Evolutionary conservation across 2,329 filamentous ascomycete genomes (phyloP), one percentile per base, ranked within the genome.

Genomic region (Pseudogymnoascus sp.): DNA sequence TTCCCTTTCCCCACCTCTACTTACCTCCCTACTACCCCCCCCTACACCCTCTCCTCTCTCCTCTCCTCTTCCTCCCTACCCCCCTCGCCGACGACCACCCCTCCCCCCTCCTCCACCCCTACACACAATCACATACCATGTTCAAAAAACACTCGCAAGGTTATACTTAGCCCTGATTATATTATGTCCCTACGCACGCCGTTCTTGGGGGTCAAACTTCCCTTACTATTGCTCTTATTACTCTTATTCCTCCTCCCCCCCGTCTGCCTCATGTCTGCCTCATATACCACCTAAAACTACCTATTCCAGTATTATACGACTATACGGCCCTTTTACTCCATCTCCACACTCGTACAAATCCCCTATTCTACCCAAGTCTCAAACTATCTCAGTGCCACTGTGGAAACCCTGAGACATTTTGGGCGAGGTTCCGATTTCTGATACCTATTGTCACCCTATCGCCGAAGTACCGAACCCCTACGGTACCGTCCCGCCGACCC

Each of bases 81-180:
- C 35, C 12, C 35, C 40, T 8, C 11, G 5, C 18, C 42, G 21
- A 21, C 21, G 21, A 25, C 23, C 23, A 23, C 14, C 42, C 42
- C 16, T n/a, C 5, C 21, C 21, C 4, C 42, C 42, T 25, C 42
- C 21, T 42, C 18, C 42, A 25, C 42, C 21, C 42, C 42, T 47
- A 25, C 42, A 16, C 28, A 28, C 28, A 25, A 12, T 21, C 42
- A 47, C 42, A 25, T 47, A 14, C 42, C 42, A 47, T 47, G 42
- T 14, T 28, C 44, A 25, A 28, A 50, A 7, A 6, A n/a, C 23
- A 5, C 44, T 50, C 44, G 12, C 44, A 50, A 25, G 44, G 21
- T 50, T 50, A 50, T 50, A 50, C 44, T 47, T 50, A 50, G 44
- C 44, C 44, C 44, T 50, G 44, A 50, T 50, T 50, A 50, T 50